phyloP scores from a whole-genome alignment of 306 rosid genomes.

The Sechiopsis laciniata region DNA sequence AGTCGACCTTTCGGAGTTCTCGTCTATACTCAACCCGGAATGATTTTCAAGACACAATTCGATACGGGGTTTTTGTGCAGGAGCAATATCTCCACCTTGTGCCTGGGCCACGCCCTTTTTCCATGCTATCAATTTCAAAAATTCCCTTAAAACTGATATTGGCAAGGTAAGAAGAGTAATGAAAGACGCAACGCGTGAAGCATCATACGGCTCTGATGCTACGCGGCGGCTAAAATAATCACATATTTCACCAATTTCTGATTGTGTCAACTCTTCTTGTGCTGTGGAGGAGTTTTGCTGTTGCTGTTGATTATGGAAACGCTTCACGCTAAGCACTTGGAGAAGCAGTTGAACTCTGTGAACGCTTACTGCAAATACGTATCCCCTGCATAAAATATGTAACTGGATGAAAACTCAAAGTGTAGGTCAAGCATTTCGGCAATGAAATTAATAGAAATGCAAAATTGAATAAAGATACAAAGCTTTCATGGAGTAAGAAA shows the following conservation, averaged over 20 bases:
- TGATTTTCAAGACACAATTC: conserved; percentile 98
- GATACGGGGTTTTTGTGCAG: conserved; percentile 84
- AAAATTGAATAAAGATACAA: background rate
- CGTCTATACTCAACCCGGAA: conserved; percentile 53
- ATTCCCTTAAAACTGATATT: conserved; percentile 81
- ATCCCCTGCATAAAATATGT: conserved; percentile 61
- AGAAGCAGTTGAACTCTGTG: conserved; percentile 98
- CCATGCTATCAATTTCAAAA: conserved; percentile 94
- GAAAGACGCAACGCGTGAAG: conserved; percentile 97
- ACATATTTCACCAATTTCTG: conserved; percentile 91
- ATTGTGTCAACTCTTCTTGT: conserved; percentile 74
- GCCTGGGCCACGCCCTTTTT: conserved; percentile 78
- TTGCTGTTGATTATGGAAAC: conserved; percentile 90
- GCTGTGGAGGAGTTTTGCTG: conserved; percentile 68
- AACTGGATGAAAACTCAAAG: conserved; percentile 21
- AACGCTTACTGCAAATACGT: conserved; percentile 98
- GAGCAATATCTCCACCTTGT: conserved; percentile 80
- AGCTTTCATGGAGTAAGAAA: too few species aligned
- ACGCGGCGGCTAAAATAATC: conserved; percentile 99
- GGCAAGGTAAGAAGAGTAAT: conserved; percentile 96
- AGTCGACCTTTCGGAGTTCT: conserved; percentile 46
- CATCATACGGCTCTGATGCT: conserved; percentile 99
- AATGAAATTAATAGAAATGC: background rate
- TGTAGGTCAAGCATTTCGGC: background rate
- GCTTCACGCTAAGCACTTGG: conserved; percentile 95